These are phyloP conservation scores for Diophrys appendiculata DNA, from an alignment of 73 alveolate genomes.

Conservation along the genomic window DNA sequence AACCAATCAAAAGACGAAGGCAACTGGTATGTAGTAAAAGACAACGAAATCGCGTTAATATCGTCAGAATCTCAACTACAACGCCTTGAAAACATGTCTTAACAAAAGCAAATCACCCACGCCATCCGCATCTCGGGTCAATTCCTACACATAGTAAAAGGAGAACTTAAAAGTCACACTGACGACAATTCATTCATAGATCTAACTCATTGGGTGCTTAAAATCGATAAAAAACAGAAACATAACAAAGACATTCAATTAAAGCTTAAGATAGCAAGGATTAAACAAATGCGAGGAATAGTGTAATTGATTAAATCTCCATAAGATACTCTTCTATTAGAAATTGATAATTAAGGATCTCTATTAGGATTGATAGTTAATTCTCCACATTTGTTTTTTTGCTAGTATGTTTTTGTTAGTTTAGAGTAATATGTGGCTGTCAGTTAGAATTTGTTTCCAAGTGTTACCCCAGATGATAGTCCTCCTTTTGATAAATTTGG, in stretches of 20 bases:
- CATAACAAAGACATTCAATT: background rate
- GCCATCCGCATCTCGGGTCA: background rate
- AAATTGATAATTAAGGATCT: constrained; percentile 31
- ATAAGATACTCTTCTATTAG: background rate
- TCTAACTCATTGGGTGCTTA: background rate
- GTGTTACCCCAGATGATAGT: constrained; percentile 56
- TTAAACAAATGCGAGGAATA: background rate
- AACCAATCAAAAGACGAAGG: background rate
- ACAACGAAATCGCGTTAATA: background rate
- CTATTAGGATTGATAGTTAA: constrained; percentile 30
- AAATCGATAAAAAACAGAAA: background rate
- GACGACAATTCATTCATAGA: background rate
- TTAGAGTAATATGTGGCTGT: constrained; percentile 29
- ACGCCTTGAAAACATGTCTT: background rate
- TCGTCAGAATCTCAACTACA: background rate
- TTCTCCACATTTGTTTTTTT: constrained; percentile 46
- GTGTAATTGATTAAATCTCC: background rate
- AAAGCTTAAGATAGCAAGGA: background rate
- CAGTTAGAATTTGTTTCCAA: constrained; percentile 36
- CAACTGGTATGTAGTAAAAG: background rate
- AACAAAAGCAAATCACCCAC: background rate
- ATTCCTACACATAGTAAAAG: background rate
- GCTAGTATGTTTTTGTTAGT: constrained; percentile 30
- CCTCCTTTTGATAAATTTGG: constrained; percentile 64
- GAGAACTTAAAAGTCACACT: background rate